Evolutionary conservation across 495 filamentous ascomycete genomes (phyloP), one percentile per base, ranked within the genome.

Genomic region (Aspergillus sclerotioniger): DNA sequence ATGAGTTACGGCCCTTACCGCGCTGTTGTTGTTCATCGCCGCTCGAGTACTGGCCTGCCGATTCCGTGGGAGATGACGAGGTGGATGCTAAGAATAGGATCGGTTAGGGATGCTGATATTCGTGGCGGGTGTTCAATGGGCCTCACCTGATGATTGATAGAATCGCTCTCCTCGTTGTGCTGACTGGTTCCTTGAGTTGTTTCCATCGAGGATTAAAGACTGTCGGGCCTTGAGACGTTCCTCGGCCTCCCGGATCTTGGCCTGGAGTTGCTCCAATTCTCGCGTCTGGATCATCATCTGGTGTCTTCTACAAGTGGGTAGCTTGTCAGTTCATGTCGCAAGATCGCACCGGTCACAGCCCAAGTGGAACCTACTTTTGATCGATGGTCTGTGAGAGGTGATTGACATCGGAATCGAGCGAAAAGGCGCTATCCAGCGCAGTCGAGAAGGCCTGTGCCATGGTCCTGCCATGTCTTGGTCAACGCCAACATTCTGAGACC

Each of bases 381-480:
- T 95, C 86, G 44, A 96, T 84, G 54, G 86, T 84, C 64, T 87
- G 82, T 55, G 87, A 83, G 20, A 98, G 81, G 57, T 90, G 82
- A 63, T 89, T 85, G 58, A 96, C 75, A 62, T 84, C 85, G 66
- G 87, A 89, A 62, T 96, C 88, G 63, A 94, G 85, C 62, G 86
- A 82, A 71, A 98, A 98, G 59, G 92, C 87, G 70, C 91, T 89
- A 75, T 95, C 89, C 53, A 98, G 81, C 66, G 90, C 89, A 21
- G 86, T 77, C 31, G 90, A 91, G 78, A 98, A 97, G 55, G 86
- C 88, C 55, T 87, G 87, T 21, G 92, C 92, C 71, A 96, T 86
- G 54, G 90, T 93, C 57, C 92, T 96, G 74, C 28, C 49, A 65
- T 48, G 47, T 57, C 37, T 61, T 61, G 41, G 63, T 74, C 59